Conservation (phyloP, 305 asterid species). For the Striga hermonthica region DNA sequence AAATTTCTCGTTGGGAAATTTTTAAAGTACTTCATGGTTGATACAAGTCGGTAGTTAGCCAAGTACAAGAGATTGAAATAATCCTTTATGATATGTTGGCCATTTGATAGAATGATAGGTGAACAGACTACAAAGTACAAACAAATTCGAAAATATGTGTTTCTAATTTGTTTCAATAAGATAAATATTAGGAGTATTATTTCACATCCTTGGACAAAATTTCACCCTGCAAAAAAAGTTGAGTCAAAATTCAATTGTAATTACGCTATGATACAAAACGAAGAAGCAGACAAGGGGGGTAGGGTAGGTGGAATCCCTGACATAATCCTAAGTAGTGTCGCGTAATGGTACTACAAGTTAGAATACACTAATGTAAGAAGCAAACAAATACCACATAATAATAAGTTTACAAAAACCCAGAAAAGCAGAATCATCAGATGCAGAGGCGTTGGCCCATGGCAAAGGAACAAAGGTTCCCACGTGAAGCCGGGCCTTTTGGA, state of each 20-base stretch:
- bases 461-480: slow-evolving; percentile 56
- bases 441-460: slow-evolving; percentile 37
- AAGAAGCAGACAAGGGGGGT: slow-evolving; percentile 31
- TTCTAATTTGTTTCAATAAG: too few species aligned
- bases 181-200: too few species aligned
- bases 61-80: too few species aligned
- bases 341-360: slow-evolving; percentile 27
- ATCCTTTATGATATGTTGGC: too few species aligned
- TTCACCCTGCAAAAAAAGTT: too few species aligned
- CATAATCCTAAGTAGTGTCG: slow-evolving; percentile 54
- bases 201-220: too few species aligned
- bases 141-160: too few species aligned
- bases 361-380: slow-evolving; percentile 22
- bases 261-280: background rate
- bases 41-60: too few species aligned
- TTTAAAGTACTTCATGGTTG: too few species aligned
- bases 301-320: slow-evolving; percentile 51
- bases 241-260: background rate
- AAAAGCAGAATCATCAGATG: slow-evolving; percentile 23
- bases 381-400: slow-evolving; percentile 28
- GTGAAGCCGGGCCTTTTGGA: slow-evolving; percentile 63
- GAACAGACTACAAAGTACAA: too few species aligned
- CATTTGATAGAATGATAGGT: too few species aligned
- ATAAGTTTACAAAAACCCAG: slow-evolving; percentile 20
- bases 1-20: too few species aligned